Evolutionary conservation across 2,329 filamentous ascomycete genomes (phyloP).

Genomic region (Triangularia setosa): DNA sequence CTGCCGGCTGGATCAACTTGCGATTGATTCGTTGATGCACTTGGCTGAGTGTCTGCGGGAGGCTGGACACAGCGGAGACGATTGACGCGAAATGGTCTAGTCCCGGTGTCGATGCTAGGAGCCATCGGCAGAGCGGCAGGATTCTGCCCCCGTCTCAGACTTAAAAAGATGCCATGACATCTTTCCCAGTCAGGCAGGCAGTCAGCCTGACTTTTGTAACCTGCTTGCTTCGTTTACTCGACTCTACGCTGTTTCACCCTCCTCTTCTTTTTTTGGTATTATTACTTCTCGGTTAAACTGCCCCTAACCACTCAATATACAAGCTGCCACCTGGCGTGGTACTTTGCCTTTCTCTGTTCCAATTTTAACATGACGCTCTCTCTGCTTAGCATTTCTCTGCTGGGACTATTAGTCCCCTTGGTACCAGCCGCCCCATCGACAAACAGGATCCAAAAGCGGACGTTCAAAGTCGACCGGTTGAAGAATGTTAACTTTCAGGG

Average conservation of each 20-base stretch:
- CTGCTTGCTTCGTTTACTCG: no score
- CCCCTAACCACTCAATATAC: not conserved
- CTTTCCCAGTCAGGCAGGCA: not conserved
- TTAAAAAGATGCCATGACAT: not conserved
- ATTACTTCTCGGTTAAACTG: no score
- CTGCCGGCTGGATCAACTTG: not conserved
- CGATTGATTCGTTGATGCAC: not conserved
- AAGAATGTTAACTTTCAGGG: slow-evolving; percentile 52
- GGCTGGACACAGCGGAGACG: slow-evolving; percentile 4
- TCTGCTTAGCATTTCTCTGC: slow-evolving; percentile 30
- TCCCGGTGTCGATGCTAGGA: not conserved
- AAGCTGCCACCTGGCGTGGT: slow-evolving; percentile 13
- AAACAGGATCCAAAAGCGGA: slow-evolving; percentile 44
- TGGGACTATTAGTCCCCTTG: slow-evolving; percentile 46
- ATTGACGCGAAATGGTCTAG: not conserved
- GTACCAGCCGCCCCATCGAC: slow-evolving; percentile 41
- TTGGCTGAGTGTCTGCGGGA: not conserved
- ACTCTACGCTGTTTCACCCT: no score
- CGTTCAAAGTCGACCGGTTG: slow-evolving; percentile 59
- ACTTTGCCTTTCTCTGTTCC: slow-evolving; percentile 3
- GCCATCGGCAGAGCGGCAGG: no score
- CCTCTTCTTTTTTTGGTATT: no score
- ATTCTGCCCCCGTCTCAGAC: not conserved
- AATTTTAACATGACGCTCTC: slow-evolving; percentile 12
- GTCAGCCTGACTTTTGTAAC: no score